Evolutionary conservation across 495 filamentous ascomycete species (phyloP).

Genomic region (Pyrenopolyporus hunteri): DNA sequence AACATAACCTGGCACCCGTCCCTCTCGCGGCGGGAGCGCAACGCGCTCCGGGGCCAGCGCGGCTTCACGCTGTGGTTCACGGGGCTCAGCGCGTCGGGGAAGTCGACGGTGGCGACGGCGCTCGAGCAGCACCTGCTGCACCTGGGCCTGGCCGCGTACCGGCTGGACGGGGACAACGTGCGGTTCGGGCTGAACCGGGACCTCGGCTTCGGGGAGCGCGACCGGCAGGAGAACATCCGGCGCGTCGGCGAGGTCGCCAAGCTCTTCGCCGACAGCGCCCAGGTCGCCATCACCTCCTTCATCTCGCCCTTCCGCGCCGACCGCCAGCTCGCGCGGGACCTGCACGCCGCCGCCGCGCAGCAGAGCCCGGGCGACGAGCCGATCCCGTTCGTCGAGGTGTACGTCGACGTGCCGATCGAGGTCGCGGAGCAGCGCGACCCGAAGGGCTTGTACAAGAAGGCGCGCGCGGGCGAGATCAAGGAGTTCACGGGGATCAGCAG

Average conservation of each 20-base stretch:
- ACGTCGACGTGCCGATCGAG: slow-evolving; percentile 83
- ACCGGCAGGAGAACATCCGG: slow-evolving; percentile 96
- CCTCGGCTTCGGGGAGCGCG: slow-evolving; percentile 88
- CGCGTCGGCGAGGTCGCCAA: slow-evolving; percentile 96
- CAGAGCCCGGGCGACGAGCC: slow-evolving; percentile 53
- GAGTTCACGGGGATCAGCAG: slow-evolving; percentile 95
- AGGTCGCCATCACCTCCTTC: slow-evolving; percentile 91
- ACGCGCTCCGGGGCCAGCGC: slow-evolving; percentile 75
- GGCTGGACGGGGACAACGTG: slow-evolving; percentile 97
- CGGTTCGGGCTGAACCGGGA: slow-evolving; percentile 98
- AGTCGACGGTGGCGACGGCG: slow-evolving; percentile 93
- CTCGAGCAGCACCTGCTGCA: slow-evolving; percentile 95
- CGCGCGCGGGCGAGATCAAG: slow-evolving; percentile 87
- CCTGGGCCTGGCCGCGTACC: slow-evolving; percentile 79
- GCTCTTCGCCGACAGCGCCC: slow-evolving; percentile 88
- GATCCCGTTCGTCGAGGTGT: slow-evolving; percentile 92
- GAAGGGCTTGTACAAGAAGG: slow-evolving; percentile 98
- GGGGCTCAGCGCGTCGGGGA: slow-evolving; percentile 91
- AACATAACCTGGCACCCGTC: slow-evolving; percentile 99
- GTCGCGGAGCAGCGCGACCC: slow-evolving; percentile 95
- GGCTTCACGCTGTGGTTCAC: slow-evolving; percentile 99
- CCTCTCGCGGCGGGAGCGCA: slow-evolving; percentile 85
- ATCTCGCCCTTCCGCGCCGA: slow-evolving; percentile 94
- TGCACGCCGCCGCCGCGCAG: slow-evolving; percentile 67
- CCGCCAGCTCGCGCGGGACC: slow-evolving; percentile 75